Evolutionary conservation across 139 green algal species (phyloP).

Genomic region (Micractinium sp.): DNA sequence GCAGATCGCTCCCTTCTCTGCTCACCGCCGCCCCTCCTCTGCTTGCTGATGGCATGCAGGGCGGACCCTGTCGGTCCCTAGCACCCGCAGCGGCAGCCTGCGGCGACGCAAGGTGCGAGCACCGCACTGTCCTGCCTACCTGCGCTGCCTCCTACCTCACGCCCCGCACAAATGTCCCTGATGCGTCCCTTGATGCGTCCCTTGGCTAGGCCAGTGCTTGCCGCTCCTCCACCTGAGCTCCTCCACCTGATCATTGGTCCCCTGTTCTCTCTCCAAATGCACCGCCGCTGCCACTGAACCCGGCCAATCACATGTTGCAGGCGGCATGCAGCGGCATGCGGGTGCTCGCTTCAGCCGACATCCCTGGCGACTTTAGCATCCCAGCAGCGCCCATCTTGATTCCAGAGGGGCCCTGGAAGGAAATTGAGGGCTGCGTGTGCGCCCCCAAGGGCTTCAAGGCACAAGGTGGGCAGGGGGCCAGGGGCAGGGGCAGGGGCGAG

Average conservation of each 20-base stretch:
- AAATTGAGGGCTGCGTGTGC: slow-evolving; percentile 80
- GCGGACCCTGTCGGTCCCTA: neutral
- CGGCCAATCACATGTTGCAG: neutral
- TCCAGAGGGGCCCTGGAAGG: slow-evolving; percentile 88
- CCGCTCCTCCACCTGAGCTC: no score
- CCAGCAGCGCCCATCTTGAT: slow-evolving; percentile 88
- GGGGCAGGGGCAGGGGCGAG: neutral
- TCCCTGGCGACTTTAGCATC: slow-evolving; percentile 74
- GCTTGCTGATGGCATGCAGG: neutral
- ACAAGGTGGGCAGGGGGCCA: slow-evolving; percentile 41
- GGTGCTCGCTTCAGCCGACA: neutral
- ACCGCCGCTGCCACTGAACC: neutral
- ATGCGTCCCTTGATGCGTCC: no score
- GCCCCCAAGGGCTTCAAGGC: slow-evolving; percentile 94
- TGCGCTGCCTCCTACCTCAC: no score
- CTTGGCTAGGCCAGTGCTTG: no score
- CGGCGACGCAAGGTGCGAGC: neutral
- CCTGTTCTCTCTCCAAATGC: neutral
- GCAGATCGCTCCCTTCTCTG: no score
- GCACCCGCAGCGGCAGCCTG: neutral
- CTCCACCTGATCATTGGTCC: no score
- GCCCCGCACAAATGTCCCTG: no score
- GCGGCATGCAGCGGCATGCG: neutral
- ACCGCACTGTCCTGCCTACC: neutral
- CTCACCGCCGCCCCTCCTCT: no score